phyloP scores from a whole-genome alignment of 2,329 filamentous ascomycete genomes.

The Teratosphaeria pseudoeucalypti region DNA sequence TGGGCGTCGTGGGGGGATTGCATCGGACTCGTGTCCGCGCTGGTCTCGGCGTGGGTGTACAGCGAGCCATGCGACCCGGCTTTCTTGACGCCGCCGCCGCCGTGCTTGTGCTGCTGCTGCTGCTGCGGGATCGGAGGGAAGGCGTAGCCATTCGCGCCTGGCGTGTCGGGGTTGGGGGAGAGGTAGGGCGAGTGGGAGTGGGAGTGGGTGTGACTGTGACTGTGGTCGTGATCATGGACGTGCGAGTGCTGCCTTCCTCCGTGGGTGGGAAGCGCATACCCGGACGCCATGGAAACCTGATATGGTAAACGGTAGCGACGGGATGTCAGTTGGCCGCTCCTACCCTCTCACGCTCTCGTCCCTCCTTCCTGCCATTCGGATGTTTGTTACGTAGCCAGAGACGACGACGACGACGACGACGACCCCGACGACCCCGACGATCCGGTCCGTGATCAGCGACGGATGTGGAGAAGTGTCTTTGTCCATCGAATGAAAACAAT shows the following conservation, averaged over 20 bases:
- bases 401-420: background rate
- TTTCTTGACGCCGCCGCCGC: conserved; percentile 4
- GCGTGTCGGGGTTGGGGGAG: conserved; percentile 85
- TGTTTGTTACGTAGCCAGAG: background rate
- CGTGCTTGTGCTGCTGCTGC: too few species aligned
- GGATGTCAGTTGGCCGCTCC: background rate
- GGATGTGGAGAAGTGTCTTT: background rate
- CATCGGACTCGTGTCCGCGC: conserved; percentile 19
- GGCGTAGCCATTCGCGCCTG: conserved; percentile 60
- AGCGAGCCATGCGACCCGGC: conserved; percentile 14
- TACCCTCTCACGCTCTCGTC: background rate
- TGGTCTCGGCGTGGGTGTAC: conserved; percentile 20
- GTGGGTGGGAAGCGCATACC: conserved; percentile 32
- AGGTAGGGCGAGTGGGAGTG: conserved; percentile 49
- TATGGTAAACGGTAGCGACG: too few species aligned
- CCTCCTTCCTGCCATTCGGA: conserved; percentile 23
- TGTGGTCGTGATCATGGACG: conserved; percentile 22
- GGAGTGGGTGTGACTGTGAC: conserved; percentile 17
- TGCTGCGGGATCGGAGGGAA: conserved; percentile 3
- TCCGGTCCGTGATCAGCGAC: background rate
- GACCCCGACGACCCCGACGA: background rate
- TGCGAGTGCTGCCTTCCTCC: conserved; percentile 17
- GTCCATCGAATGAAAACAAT: background rate
- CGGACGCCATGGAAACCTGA: conserved; percentile 19
- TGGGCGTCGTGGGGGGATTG: conserved; percentile 9